phyloP scores from a whole-genome alignment of 306 rosid species.

The Sindora glabra region DNA sequence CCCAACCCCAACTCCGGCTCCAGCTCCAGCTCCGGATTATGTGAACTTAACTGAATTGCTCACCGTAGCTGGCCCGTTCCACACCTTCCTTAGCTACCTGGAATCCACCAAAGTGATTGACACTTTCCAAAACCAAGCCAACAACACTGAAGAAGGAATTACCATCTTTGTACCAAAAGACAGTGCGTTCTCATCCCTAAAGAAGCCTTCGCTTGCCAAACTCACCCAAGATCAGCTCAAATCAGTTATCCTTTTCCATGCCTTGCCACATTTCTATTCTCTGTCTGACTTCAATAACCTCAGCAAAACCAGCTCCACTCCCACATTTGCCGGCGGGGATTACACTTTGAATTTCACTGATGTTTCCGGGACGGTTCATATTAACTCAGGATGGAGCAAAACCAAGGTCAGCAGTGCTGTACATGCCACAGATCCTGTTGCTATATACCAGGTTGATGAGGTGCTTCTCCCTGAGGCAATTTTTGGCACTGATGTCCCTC shows the following conservation, averaged over 20 bases:
- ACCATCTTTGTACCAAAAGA: constrained; percentile 86
- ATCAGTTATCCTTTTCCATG: constrained; percentile 74
- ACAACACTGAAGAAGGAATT: constrained; percentile 81
- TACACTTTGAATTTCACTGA: constrained; percentile 76
- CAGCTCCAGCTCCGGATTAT: constrained; percentile 65
- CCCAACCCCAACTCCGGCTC: constrained; percentile 68
- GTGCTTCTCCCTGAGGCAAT: constrained; percentile 85
- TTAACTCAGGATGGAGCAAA: constrained; percentile 69
- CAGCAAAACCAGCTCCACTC: constrained; percentile 40
- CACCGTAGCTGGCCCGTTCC: constrained; percentile 83
- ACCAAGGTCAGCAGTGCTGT: constrained; percentile 84
- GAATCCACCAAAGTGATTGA: constrained; percentile 77
- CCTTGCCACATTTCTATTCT: constrained; percentile 72
- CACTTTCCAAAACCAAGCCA: constrained; percentile 90
- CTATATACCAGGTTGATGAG: constrained; percentile 66
- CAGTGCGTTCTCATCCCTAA: constrained; percentile 46
- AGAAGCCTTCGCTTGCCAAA: constrained; percentile 56
- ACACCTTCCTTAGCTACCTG: constrained; percentile 63
- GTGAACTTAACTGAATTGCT: constrained; percentile 77
- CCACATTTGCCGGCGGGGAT: constrained; percentile 77
- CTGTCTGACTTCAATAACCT: constrained; percentile 71
- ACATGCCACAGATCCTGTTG: constrained; percentile 76
- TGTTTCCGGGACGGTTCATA: constrained; percentile 47
- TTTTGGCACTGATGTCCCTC: constrained; percentile 82
- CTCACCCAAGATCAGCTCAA: constrained; percentile 64